A percentile compares a stretch with the other conserved stretches of the same genome.
Conservation (phyloP, 257 asterid genomes). For the Mitragyna speciosa region DNA sequence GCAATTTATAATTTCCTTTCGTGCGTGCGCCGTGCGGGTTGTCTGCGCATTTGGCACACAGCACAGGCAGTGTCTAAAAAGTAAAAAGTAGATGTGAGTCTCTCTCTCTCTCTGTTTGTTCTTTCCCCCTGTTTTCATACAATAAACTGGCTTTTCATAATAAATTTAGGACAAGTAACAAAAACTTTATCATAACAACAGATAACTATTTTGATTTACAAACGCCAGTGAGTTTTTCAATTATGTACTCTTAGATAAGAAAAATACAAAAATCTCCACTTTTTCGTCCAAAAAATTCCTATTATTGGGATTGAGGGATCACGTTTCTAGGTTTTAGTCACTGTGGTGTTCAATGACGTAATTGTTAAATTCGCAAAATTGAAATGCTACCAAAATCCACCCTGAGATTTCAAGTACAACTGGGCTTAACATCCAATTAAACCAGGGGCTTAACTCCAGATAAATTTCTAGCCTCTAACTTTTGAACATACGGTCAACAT, state of each 20-base stretch:
- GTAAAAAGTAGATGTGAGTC: not conserved
- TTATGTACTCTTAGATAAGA: not conserved
- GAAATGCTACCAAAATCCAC: not conserved
- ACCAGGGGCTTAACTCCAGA: not conserved
- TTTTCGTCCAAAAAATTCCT: not conserved
- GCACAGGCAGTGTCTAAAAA: not conserved
- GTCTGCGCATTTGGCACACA: not conserved
- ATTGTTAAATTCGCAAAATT: not conserved
- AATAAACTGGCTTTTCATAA: no score
- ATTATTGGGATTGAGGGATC: not conserved
- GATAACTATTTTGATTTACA: not conserved
- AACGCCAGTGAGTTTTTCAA: not conserved
- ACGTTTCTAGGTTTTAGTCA: not conserved
- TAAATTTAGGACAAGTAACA: not conserved
- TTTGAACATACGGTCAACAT: slow-evolving; percentile 5
- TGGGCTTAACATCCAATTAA: not conserved
- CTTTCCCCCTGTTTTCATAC: not conserved
- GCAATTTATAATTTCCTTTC: not conserved
- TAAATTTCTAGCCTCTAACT: not conserved
- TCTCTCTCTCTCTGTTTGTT: not conserved
- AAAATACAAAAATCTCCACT: not conserved
- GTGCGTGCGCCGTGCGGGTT: not conserved
- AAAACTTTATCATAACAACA: not conserved
- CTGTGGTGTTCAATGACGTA: not conserved
- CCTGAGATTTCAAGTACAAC: not conserved